Conservation (phyloP, 352 stramenopile genomes). For the Plasmopara halstedii region DNA sequence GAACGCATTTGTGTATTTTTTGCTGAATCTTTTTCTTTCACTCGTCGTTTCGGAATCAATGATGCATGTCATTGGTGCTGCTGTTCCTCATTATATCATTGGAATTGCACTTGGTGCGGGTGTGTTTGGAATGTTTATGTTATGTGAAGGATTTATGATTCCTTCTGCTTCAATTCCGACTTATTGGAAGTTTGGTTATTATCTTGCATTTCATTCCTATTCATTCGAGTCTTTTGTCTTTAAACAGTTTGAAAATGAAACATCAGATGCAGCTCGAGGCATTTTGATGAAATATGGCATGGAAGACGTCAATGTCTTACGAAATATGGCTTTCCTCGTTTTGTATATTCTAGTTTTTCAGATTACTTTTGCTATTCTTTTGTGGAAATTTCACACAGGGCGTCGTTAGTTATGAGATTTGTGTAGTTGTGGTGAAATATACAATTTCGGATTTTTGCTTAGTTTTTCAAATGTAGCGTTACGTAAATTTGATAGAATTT, state of each 20-base stretch:
- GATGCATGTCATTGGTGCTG: background rate
- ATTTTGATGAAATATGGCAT: background rate
- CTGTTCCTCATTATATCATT: background rate
- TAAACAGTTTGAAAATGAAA: background rate
- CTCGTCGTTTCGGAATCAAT: background rate
- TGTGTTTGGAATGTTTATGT: background rate
- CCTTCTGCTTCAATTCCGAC: background rate
- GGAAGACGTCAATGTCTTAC: background rate
- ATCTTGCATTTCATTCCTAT: background rate
- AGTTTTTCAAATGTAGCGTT: no score
- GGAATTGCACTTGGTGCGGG: background rate
- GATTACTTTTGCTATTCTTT: background rate
- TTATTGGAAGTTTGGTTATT: background rate
- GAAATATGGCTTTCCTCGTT: background rate
- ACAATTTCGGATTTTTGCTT: no score
- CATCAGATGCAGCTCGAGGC: background rate
- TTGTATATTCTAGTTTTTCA: background rate
- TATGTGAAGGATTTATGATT: background rate
- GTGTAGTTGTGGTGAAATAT: no score
- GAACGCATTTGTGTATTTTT: background rate
- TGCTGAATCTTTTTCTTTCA: background rate
- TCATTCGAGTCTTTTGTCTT: background rate
- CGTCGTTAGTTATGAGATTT: no score
- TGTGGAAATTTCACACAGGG: background rate
- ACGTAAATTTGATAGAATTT: no score